Percentiles rank a stretch among this genome's conserved stretches.
Conservation (phyloP, 768 basidiomycete species). For the Lentinula aciculospora region DNA sequence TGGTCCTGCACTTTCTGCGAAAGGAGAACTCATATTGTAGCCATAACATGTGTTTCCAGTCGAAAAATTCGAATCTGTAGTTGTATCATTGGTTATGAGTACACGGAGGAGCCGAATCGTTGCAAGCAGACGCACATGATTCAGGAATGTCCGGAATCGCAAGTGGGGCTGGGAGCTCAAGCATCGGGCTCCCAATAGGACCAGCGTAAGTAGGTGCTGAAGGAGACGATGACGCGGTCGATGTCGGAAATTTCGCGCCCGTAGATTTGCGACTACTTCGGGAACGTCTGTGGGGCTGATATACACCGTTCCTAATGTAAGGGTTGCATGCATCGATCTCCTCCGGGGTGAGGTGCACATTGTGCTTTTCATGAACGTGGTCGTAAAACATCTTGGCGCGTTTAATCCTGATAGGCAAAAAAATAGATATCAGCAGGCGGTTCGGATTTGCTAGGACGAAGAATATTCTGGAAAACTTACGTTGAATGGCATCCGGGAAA, state of each 20-base stretch:
- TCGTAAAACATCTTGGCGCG: constrained; percentile 51
- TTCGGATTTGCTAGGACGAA: background rate
- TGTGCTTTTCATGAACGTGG: constrained; percentile 49
- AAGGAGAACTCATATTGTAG: background rate
- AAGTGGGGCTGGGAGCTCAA: background rate
- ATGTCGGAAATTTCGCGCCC: background rate
- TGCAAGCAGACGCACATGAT: background rate
- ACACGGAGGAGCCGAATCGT: background rate
- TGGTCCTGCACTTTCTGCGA: background rate
- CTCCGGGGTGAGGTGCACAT: background rate
- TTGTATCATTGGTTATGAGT: background rate
- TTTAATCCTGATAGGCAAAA: constrained; percentile 45
- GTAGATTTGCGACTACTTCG: background rate
- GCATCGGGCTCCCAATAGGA: background rate
- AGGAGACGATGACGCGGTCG: background rate
- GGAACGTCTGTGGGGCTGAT: background rate
- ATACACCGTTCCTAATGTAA: background rate
- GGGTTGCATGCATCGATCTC: background rate
- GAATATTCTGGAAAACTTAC: constrained; percentile 26
- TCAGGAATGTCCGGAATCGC: background rate
- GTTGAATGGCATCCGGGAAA: constrained; percentile 38
- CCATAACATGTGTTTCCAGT: background rate
- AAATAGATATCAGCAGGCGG: constrained; percentile 6
- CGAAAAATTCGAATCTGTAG: background rate
- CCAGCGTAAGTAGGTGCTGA: background rate